Evolutionary conservation across 129 eudicot genomes (phyloP), one percentile per base, ranked within the genome.

Genomic region (Arctium lappa): DNA sequence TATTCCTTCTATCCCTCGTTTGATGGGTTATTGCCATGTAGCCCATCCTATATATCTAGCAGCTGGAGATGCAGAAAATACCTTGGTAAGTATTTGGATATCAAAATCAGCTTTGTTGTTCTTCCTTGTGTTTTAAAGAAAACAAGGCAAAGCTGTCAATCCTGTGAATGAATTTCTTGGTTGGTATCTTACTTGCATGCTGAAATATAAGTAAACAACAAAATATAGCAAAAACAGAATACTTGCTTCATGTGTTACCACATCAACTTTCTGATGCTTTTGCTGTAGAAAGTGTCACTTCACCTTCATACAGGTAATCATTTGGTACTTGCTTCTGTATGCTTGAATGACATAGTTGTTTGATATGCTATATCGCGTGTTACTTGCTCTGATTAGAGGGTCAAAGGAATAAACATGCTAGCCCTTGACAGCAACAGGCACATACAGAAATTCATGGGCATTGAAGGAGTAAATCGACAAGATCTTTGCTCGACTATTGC

Each of bases 21-120:
- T 95, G 84, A 95, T 95, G 99, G 99, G 99, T 81, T 95, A 95
- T 83, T 95, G 98, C 86, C 99, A 95, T 84, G 99, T 95, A 30
- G 99, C 99, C 75, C 98, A 95, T 34, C 99, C 99, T 78, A 85
- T 95, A 81, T 95, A 91, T 91, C 89, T 95, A 66, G 92, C 95
- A 44, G 86, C 97, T 29, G 88, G 94, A 88, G 88, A 90, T 86
- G 87, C 83, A 36, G 65, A 83, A 75, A 89, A 82, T 83, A 78
- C 91, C 42, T 33, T 71, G 87, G 99, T 93, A 66, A 70, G 93
- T 83, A 56, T 29, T 72, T 48, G 30, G 22, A 48, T 78, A 34
- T 72, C 18, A 6, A 65, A 77, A 50, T 78, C 39, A 44, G 5
- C 12, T 8, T 79, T 79, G 72, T 46, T 6, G 66, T 72, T 27